Percentiles rank a stretch among this genome's conserved stretches.
Conservation (phyloP, 352 stramenopile species). For the Globisporangium yorkense region DNA sequence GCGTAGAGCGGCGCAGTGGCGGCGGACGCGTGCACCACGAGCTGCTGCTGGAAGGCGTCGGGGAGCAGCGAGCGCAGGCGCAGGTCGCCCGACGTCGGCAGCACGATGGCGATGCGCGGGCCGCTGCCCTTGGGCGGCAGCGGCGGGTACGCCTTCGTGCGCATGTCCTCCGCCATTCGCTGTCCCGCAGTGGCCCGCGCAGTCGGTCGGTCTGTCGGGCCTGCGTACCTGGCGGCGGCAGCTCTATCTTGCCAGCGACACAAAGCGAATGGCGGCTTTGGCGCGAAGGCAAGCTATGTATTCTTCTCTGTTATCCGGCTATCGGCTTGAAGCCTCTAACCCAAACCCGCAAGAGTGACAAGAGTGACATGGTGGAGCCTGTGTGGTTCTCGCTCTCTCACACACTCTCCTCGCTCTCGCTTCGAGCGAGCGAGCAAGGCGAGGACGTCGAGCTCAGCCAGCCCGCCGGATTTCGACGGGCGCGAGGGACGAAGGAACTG, state of each 20-base stretch:
- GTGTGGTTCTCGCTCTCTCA: background rate
- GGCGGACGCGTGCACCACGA: slow-evolving; percentile 49
- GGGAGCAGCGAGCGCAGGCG: slow-evolving; percentile 46
- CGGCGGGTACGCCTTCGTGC: slow-evolving; percentile 55
- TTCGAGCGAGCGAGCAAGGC: background rate
- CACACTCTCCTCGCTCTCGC: background rate
- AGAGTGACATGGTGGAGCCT: too few relatives aligned
- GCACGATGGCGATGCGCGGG: slow-evolving; percentile 33
- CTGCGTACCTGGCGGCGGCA: background rate
- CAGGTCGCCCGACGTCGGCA: slow-evolving; percentile 52
- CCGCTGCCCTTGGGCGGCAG: slow-evolving; percentile 29
- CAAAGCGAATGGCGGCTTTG: too few relatives aligned
- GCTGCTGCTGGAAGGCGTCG: slow-evolving; percentile 30
- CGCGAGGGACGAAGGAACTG: too few relatives aligned
- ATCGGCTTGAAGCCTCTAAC: too few relatives aligned
- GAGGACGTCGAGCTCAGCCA: background rate
- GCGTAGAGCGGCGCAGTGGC: slow-evolving; percentile 38
- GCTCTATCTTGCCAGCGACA: too few relatives aligned
- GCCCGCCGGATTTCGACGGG: slow-evolving; percentile 11
- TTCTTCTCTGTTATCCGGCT: too few relatives aligned
- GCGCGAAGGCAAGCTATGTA: too few relatives aligned
- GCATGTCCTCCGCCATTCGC: slow-evolving; percentile 34
- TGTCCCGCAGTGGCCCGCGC: too few relatives aligned
- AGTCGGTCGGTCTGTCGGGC: background rate
- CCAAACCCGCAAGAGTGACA: too few relatives aligned